These are phyloP conservation scores for Hypoxylon lienhwacheense DNA, from an alignment of 495 filamentous ascomycete species.

Conservation along the genomic window DNA sequence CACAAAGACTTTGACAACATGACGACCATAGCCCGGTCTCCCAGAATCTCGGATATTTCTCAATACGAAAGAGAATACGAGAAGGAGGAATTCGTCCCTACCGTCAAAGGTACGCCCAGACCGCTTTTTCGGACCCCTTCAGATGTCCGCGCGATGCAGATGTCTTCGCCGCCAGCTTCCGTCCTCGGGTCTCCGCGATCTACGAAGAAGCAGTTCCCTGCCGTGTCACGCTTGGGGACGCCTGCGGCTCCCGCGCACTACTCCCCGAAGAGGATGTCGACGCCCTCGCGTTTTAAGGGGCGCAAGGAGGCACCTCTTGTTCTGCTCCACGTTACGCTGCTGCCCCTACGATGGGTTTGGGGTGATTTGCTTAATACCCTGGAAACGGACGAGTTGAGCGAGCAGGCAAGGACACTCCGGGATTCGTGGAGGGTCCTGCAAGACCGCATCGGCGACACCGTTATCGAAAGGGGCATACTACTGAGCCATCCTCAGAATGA, in stretches of 20 bases:
- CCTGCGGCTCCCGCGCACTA: constrained; percentile 51
- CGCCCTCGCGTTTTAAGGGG: constrained; percentile 51
- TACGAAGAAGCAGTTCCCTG: constrained; percentile 46
- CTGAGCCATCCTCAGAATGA: constrained; percentile 87
- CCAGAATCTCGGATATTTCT: constrained; percentile 46
- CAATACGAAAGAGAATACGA: constrained; percentile 49
- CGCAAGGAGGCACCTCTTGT: constrained; percentile 69
- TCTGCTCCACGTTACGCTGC: constrained; percentile 81
- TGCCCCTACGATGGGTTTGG: constrained; percentile 72
- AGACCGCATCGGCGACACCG: constrained; percentile 74
- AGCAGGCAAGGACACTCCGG: constrained; percentile 59
- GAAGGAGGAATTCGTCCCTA: constrained; percentile 46
- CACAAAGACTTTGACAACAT: constrained; percentile 32
- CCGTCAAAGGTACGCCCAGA: constrained; percentile 42
- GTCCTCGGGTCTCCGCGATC: constrained; percentile 54
- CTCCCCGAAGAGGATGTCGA: constrained; percentile 63
- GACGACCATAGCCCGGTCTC: constrained; percentile 44
- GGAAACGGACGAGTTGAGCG: constrained; percentile 50
- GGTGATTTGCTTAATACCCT: constrained; percentile 56
- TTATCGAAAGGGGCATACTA: constrained; percentile 81
- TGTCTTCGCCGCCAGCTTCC: constrained; percentile 64
- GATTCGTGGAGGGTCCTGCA: constrained; percentile 74
- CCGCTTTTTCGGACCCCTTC: constrained; percentile 63
- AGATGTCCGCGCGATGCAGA: constrained; percentile 76
- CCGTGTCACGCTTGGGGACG: constrained; percentile 51